Conservation (phyloP, 2,329 filamentous ascomycete species). For the Mollisia scopiformis region DNA sequence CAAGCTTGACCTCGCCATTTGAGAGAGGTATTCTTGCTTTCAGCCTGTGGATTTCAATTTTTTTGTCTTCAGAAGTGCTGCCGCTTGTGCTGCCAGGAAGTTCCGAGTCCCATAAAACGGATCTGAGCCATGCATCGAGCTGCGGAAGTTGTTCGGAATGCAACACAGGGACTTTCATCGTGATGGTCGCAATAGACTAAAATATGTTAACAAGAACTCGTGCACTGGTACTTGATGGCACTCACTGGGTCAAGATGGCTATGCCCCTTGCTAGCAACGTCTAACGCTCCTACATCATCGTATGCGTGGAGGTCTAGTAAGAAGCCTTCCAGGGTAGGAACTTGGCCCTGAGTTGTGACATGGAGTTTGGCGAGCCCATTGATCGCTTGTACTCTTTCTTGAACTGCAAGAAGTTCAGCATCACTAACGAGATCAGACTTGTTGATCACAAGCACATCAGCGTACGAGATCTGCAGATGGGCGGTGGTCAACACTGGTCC, state of each 20-base stretch:
- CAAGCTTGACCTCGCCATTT: slow-evolving; percentile 70
- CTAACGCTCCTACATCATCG: slow-evolving; percentile 75
- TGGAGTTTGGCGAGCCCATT: slow-evolving; percentile 88
- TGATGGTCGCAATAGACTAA: slow-evolving; percentile 82
- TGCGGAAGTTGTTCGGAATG: slow-evolving; percentile 56
- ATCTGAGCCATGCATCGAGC: slow-evolving; percentile 82
- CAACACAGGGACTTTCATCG: slow-evolving; percentile 68
- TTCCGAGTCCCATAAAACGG: slow-evolving; percentile 79
- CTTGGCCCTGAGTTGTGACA: slow-evolving; percentile 76
- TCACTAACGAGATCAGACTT: slow-evolving; percentile 83
- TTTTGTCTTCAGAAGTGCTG: not conserved
- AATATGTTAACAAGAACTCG: slow-evolving; percentile 10
- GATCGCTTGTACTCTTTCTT: slow-evolving; percentile 76
- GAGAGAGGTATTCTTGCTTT: slow-evolving; percentile 77
- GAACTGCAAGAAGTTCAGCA: slow-evolving; percentile 70
- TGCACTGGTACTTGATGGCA: slow-evolving; percentile 2
- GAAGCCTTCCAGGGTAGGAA: slow-evolving; percentile 83
- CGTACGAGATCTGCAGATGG: slow-evolving; percentile 95
- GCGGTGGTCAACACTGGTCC: slow-evolving; percentile 84
- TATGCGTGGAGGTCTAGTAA: slow-evolving; percentile 92
- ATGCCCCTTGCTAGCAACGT: slow-evolving; percentile 76
- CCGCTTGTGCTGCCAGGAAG: slow-evolving; percentile 48
- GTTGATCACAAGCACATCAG: slow-evolving; percentile 93
- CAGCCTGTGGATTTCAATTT: slow-evolving; percentile 79
- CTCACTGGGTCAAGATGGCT: slow-evolving; percentile 87